phyloP scores from a whole-genome alignment of 169 alveolate genomes.

The Amoebophrya sp. region DNA sequence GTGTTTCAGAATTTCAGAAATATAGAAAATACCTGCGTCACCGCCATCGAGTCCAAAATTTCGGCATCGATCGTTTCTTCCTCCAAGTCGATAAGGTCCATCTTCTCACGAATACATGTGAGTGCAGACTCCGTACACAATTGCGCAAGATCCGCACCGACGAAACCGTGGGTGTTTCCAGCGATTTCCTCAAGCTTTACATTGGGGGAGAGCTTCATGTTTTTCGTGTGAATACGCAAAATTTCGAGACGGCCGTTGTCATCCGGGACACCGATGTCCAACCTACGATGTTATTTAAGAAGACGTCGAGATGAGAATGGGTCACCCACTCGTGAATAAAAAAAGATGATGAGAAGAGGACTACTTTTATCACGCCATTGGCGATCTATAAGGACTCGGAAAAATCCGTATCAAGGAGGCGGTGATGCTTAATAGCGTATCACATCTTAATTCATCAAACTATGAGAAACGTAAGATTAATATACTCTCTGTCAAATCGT shows the following conservation, averaged over 20 bases:
- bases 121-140: constrained; percentile 96
- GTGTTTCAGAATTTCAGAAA: too few relatives aligned
- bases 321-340: too few relatives aligned
- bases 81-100: constrained; percentile 98
- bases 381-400: too few relatives aligned
- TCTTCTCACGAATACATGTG: constrained; percentile 97
- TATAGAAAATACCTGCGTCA: constrained; percentile 22
- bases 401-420: too few relatives aligned
- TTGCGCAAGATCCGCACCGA: constrained; percentile 94
- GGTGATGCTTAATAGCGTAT: too few relatives aligned
- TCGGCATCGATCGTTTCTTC: constrained; percentile 97
- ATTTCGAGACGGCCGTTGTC: constrained; percentile 98
- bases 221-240: constrained; percentile 95
- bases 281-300: too few relatives aligned
- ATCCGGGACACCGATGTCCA: constrained; percentile 99
- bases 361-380: too few relatives aligned
- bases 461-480: constrained; percentile 60
- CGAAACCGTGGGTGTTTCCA: constrained; percentile 98
- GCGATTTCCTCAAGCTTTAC: constrained; percentile 96
- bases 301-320: too few relatives aligned
- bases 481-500: constrained; percentile 79
- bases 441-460: constrained; percentile 68
- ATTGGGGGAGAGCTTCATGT: constrained; percentile 96
- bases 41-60: constrained; percentile 62
- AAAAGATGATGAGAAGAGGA: too few relatives aligned